Conservation (phyloP, 257 asterid species). For the Nicotiana noctiflora region DNA sequence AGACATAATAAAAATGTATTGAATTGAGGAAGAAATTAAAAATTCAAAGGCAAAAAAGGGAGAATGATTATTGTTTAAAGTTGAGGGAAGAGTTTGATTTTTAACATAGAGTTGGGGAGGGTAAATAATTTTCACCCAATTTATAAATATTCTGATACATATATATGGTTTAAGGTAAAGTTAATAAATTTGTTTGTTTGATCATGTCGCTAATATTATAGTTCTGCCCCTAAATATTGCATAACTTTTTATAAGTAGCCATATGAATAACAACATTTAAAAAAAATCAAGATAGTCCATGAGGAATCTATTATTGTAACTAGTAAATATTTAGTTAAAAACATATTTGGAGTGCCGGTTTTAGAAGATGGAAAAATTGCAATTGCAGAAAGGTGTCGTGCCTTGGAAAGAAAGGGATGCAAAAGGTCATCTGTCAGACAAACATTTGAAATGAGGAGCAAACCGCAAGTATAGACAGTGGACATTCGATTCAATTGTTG, state of each 20-base stretch:
- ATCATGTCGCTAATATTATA: too few relatives aligned
- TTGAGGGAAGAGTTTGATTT: too few relatives aligned
- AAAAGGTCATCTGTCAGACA: constrained; percentile 10
- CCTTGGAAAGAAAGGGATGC: constrained; percentile 41
- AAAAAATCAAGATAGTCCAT: not conserved
- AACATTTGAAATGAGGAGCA: not conserved
- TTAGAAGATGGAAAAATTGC: not conserved
- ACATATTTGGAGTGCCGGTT: not conserved
- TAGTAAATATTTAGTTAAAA: not conserved
- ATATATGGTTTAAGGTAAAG: too few relatives aligned
- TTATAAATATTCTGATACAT: too few relatives aligned
- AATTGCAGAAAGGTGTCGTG: constrained; percentile 16
- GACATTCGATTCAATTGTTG: not conserved
- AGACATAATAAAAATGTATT: too few relatives aligned
- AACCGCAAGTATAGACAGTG: not conserved
- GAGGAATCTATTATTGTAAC: not conserved
- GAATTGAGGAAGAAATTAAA: too few relatives aligned
- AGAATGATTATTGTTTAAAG: too few relatives aligned
- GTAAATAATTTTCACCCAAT: too few relatives aligned
- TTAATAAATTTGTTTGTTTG: too few relatives aligned
- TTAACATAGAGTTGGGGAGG: too few relatives aligned
- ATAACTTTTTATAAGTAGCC: not conserved
- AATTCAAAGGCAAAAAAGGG: too few relatives aligned
- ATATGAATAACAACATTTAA: not conserved
- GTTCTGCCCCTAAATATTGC: too few relatives aligned